Evolutionary conservation across 169 alveolate genomes (phyloP).

Genomic region (Plasmodium billcollinsi): DNA sequence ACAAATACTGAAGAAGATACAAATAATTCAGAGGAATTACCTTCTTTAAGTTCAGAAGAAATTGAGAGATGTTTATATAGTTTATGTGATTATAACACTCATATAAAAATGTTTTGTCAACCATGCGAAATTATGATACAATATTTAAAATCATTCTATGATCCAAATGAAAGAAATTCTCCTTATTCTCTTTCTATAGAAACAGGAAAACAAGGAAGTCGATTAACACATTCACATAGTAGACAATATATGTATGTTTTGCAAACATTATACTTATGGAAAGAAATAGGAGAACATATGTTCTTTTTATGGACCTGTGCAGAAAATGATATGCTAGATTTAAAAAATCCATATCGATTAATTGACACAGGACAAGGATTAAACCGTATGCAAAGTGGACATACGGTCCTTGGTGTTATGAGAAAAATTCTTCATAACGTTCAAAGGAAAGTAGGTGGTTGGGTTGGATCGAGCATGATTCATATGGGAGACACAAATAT

Average conservation of each 20-base stretch:
- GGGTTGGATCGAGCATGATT: constrained; percentile 95
- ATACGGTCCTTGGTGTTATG: constrained; percentile 86
- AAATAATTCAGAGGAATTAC: constrained; percentile 72
- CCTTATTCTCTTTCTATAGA: constrained; percentile 83
- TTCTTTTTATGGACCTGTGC: constrained; percentile 93
- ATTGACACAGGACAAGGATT: constrained; percentile 94
- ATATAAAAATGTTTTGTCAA: constrained; percentile 86
- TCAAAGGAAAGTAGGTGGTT: constrained; percentile 88
- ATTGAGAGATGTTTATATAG: constrained; percentile 93
- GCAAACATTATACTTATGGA: constrained; percentile 93
- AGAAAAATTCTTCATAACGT: constrained; percentile 87
- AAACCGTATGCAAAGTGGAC: constrained; percentile 87
- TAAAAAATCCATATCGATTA: constrained; percentile 88
- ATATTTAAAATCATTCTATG: constrained; percentile 82
- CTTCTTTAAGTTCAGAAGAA: constrained; percentile 88
- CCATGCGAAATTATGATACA: constrained; percentile 91
- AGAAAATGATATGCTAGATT: constrained; percentile 92
- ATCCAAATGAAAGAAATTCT: constrained; percentile 85
- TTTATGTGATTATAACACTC: constrained; percentile 91
- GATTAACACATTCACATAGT: constrained; percentile 92
- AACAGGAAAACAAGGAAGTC: constrained; percentile 87
- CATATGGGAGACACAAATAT: constrained; percentile 95
- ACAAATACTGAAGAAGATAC: constrained; percentile 62
- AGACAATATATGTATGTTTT: constrained; percentile 92
- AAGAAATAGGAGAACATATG: constrained; percentile 93